Percentiles rank a stretch among this genome's conserved stretches.
These are phyloP conservation scores for Cyclocybe aegerita DNA, from an alignment of 768 basidiomycete genomes.

Conservation along the genomic window DNA sequence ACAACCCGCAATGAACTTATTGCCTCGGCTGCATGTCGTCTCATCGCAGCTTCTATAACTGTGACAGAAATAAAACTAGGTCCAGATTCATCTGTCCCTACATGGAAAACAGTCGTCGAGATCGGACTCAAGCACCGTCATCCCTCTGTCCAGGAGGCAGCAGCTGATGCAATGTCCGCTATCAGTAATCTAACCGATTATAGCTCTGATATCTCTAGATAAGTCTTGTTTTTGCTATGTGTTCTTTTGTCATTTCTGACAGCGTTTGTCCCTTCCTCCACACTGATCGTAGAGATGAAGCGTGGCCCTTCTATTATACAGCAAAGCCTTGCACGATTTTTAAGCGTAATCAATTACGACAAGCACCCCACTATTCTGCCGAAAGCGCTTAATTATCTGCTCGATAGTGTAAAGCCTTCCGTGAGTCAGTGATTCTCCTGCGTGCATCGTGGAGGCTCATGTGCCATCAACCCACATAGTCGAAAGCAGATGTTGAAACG, in stretches of 20 bases:
- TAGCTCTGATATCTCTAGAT: slow-evolving; percentile 68
- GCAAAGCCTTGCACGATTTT: slow-evolving; percentile 69
- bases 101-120: slow-evolving; percentile 73
- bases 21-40: slow-evolving; percentile 66
- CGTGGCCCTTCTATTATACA: slow-evolving; percentile 53
- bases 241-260: slow-evolving; percentile 10
- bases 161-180: slow-evolving; percentile 66
- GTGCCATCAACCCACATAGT: slow-evolving; percentile 13
- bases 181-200: slow-evolving; percentile 72
- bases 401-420: slow-evolving; percentile 55
- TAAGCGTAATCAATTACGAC: slow-evolving; percentile 70
- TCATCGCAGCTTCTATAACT: slow-evolving; percentile 71
- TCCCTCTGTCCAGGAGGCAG: slow-evolving; percentile 69
- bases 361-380: slow-evolving; percentile 51
- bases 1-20: slow-evolving; percentile 72
- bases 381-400: slow-evolving; percentile 56
- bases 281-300: slow-evolving; percentile 64
- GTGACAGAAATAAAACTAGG: slow-evolving; percentile 45
- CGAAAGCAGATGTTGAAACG: slow-evolving; percentile 36
- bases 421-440: slow-evolving; percentile 34
- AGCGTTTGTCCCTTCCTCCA: slow-evolving; percentile 26
- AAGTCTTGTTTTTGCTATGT: slow-evolving; percentile 36
- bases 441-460: background rate
- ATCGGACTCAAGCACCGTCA: slow-evolving; percentile 69
- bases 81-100: slow-evolving; percentile 42